Evolutionary conservation across 371 early-diverging fungal genomes (phyloP), one percentile per base, ranked within the genome.

Genomic region (Apophysomyces sp.): DNA sequence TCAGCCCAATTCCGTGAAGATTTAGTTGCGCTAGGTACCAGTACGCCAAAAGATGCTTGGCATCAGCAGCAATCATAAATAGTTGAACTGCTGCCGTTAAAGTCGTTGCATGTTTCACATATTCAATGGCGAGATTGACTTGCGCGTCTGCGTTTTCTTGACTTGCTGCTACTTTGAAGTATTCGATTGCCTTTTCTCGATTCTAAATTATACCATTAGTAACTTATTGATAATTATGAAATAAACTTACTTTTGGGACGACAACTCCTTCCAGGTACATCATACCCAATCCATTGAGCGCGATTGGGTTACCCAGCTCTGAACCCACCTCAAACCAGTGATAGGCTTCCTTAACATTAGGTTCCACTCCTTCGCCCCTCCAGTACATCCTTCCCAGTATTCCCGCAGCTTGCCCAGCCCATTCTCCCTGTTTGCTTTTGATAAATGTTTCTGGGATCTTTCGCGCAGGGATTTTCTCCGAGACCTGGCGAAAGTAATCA

Each of bases 311-410:
- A 18, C 82, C 83, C 60, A 86, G 71, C 57, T 74, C 63, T 0
- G 84, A 82, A 4, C 93, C 96, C 2, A 82, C 60, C 28, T 76
- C 69, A 68, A 96, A 95, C 92, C 94, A 97, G 40, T 72, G 32
- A 18, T 83, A 58, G 0, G 98, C 98, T 11, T 72, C 81, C 4
- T 60, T 66, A 3, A 84, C 74, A 62, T 86, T 76, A 11, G 60
- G 74, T 3, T 76, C 57, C n/a, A 87, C 89, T 24, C 95, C 95
- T 67, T 96, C 97, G 31, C 98, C 98, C 37, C 98, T 87, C 89
- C 89, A 83, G 64, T 91, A 86, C 96, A 98, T 97, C 16, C 77
- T 65, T 0, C 97, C 98, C 9, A 93, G 62, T 60, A 87, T 84
- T 0, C 91, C 92, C 7, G 93, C 91, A 0, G 95, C 92, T 61